Percentiles rank a stretch among this genome's conserved stretches.
Evolutionary conservation across 192 early-diverging fungal genomes (phyloP).

Genomic region (Phlyctochytrium arcticum): DNA sequence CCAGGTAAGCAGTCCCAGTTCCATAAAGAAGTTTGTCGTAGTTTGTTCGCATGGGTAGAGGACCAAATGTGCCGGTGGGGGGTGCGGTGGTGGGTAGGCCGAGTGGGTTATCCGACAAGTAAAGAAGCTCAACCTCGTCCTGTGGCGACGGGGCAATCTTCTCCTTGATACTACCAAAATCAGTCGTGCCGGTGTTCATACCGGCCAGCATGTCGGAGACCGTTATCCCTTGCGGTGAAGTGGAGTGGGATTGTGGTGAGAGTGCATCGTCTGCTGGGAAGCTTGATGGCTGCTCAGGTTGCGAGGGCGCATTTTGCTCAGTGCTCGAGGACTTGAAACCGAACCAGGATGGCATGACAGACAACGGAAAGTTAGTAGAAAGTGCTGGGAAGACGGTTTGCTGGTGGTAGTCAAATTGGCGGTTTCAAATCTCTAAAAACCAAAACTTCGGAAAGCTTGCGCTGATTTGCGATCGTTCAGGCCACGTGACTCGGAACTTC

Average conservation of each 20-base stretch:
- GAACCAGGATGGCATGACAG: constrained; percentile 23
- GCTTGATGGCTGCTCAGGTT: too few relatives aligned
- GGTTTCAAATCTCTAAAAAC: too few relatives aligned
- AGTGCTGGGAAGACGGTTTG: background rate
- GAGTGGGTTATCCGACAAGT: constrained; percentile 50
- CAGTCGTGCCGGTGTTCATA: background rate
- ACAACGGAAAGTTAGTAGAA: background rate
- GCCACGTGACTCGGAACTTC: too few relatives aligned
- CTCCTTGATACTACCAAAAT: constrained; percentile 4
- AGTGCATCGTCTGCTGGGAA: background rate
- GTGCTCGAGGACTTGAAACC: too few relatives aligned
- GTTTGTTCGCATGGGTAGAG: constrained; percentile 54
- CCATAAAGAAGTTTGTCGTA: constrained; percentile 53
- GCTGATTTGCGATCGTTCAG: too few relatives aligned
- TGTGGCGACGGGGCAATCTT: constrained; percentile 21
- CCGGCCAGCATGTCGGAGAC: constrained; percentile 22
- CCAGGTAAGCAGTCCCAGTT: constrained; percentile 47
- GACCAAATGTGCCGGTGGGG: constrained; percentile 43
- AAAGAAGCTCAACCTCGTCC: constrained; percentile 43
- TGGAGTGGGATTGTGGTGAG: background rate
- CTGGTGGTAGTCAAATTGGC: too few relatives aligned
- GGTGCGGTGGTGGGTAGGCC: constrained; percentile 17
- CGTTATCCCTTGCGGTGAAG: constrained; percentile 1
- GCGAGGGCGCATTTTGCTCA: too few relatives aligned
- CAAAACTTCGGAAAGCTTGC: too few relatives aligned